Conservation (phyloP, 2,329 filamentous ascomycete genomes). For the Ceratocystis papillata region DNA sequence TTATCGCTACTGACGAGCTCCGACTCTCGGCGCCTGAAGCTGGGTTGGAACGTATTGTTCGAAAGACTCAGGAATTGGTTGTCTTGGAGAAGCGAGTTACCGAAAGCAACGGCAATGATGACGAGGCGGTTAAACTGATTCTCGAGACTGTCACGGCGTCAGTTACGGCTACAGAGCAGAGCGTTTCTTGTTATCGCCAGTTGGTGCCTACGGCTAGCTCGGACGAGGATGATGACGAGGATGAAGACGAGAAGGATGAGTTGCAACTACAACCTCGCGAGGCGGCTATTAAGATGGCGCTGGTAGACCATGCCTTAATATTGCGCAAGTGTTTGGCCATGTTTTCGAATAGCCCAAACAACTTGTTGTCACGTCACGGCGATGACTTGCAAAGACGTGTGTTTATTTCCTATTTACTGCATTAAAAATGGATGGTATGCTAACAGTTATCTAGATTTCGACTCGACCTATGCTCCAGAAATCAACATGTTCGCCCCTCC, state of each 20-base stretch:
- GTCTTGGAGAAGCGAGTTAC: slow-evolving; percentile 61
- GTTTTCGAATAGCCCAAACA: slow-evolving; percentile 54
- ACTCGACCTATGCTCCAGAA: slow-evolving; percentile 53
- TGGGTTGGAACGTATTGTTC: slow-evolving; percentile 78
- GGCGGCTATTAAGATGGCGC: slow-evolving; percentile 68
- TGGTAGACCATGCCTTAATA: slow-evolving; percentile 80
- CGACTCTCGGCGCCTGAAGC: slow-evolving; percentile 67
- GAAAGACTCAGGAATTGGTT: slow-evolving; percentile 79
- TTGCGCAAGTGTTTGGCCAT: slow-evolving; percentile 69
- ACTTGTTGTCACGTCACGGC: slow-evolving; percentile 44
- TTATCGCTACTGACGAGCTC: slow-evolving; percentile 57
- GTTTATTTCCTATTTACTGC: slow-evolving; percentile 31
- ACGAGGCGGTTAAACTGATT: slow-evolving; percentile 55
- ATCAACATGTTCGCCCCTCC: slow-evolving; percentile 51
- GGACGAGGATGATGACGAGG: slow-evolving; percentile 30
- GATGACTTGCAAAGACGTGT: slow-evolving; percentile 55
- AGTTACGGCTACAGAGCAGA: slow-evolving; percentile 64
- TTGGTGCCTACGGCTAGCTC: slow-evolving; percentile 49
- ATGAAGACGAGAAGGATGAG: slow-evolving; percentile 34
- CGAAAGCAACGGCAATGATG: slow-evolving; percentile 49
- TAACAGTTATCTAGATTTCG: slow-evolving; percentile 41
- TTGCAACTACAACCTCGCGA: slow-evolving; percentile 51
- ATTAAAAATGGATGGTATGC: slow-evolving; percentile 9
- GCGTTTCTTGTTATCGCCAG: slow-evolving; percentile 65
- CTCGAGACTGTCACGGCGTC: slow-evolving; percentile 68